Conservation (phyloP, 768 basidiomycete genomes). For the Vishniacozyma victoriae region DNA sequence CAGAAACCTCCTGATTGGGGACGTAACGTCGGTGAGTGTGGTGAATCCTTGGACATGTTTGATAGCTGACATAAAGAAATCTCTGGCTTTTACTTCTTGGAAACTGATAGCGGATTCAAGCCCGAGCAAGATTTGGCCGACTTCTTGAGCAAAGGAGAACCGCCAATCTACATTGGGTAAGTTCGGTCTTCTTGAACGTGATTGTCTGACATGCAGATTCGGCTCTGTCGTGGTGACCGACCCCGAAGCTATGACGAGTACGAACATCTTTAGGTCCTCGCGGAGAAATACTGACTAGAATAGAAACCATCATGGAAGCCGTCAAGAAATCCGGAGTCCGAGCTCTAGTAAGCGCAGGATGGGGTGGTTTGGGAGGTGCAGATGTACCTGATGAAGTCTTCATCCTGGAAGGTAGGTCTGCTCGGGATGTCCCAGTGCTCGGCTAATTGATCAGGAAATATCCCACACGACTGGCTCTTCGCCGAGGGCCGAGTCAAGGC, state of each 20-base stretch:
- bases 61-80: conserved; percentile 50
- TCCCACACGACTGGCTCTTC: conserved; percentile 68
- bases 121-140: conserved; percentile 53
- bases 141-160: conserved; percentile 54
- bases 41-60: not conserved
- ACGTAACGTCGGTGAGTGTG: conserved; percentile 56
- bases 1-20: conserved; percentile 63
- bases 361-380: conserved; percentile 59
- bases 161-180: conserved; percentile 61
- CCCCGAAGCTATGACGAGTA: conserved; percentile 55
- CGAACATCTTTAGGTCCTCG: conserved; percentile 6
- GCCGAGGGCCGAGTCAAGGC: conserved; percentile 54
- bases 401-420: conserved; percentile 52
- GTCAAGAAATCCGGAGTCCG: conserved; percentile 56
- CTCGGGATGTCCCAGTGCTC: not conserved
- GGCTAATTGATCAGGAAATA: conserved; percentile 48
- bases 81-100: conserved; percentile 62
- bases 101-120: conserved; percentile 53
- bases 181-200: conserved; percentile 1
- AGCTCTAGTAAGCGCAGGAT: conserved; percentile 61
- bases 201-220: conserved; percentile 46
- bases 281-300: not conserved
- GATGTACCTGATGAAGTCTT: conserved; percentile 56
- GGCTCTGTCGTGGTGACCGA: conserved; percentile 62
- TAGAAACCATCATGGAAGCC: conserved; percentile 59